Conservation (phyloP, 2,329 filamentous ascomycete genomes). For the Arachnopeziza araneosa region DNA sequence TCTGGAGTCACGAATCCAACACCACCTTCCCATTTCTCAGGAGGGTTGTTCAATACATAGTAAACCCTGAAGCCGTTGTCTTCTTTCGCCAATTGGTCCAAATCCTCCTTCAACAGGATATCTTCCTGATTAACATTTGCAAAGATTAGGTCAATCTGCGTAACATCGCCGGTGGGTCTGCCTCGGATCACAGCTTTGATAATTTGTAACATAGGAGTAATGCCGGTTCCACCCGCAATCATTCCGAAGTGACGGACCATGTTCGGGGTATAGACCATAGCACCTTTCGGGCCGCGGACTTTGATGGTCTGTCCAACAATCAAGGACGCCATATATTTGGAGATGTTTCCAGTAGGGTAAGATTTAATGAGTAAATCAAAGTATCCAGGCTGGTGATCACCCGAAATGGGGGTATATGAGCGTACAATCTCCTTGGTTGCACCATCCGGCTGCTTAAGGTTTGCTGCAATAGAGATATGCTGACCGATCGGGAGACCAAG, state of each 20-base stretch:
- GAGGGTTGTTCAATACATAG: slow-evolving; percentile 96
- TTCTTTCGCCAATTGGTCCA: slow-evolving; percentile 71
- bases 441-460: slow-evolving; percentile 60
- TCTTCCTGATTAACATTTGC: slow-evolving; percentile 93
- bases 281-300: slow-evolving; percentile 90
- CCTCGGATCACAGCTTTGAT: slow-evolving; percentile 85
- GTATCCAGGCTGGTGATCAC: slow-evolving; percentile 82
- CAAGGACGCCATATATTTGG: slow-evolving; percentile 80
- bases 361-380: slow-evolving; percentile 98
- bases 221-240: slow-evolving; percentile 95
- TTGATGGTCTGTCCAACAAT: slow-evolving; percentile 82
- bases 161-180: slow-evolving; percentile 72
- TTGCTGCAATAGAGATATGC: slow-evolving; percentile 93
- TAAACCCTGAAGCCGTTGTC: slow-evolving; percentile 81
- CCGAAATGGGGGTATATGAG: slow-evolving; percentile 88
- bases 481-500: slow-evolving; percentile 97
- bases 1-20: slow-evolving; percentile 93
- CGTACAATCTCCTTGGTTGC: slow-evolving; percentile 77
- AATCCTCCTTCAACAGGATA: slow-evolving; percentile 87
- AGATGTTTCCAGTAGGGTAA: slow-evolving; percentile 97
- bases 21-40: slow-evolving; percentile 84
- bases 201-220: slow-evolving; percentile 97
- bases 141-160: slow-evolving; percentile 90
- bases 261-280: slow-evolving; percentile 95
- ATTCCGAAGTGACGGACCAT: slow-evolving; percentile 96